A percentile compares a stretch with the other conserved stretches of the same genome.
Conservation (phyloP, 1,139 yeast species). For the Debaryomyces fabryi region DNA sequence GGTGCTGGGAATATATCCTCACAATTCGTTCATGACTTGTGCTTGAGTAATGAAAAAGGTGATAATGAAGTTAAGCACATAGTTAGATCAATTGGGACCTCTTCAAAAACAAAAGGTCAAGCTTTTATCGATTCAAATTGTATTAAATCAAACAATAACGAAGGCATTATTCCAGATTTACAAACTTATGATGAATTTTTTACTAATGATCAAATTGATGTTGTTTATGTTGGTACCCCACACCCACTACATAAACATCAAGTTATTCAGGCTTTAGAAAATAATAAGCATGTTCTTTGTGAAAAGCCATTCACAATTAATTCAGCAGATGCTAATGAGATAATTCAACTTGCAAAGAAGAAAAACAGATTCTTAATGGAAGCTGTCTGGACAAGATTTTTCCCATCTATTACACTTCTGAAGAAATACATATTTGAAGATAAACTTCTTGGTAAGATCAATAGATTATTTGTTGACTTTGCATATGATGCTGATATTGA, state of each 20-base stretch:
- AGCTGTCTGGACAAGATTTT: constrained; percentile 67
- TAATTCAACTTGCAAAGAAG: constrained; percentile 48
- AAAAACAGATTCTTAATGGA: constrained; percentile 59
- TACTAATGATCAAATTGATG: constrained; percentile 47
- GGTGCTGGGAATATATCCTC: constrained; percentile 52
- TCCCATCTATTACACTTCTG: constrained; percentile 50
- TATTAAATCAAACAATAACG: constrained; percentile 20
- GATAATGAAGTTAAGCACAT: constrained; percentile 26
- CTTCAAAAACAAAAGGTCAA: constrained; percentile 29
- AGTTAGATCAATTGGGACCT: constrained; percentile 36
- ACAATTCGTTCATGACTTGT: constrained; percentile 41
- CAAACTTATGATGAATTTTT: constrained; percentile 40
- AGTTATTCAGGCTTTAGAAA: constrained; percentile 49
- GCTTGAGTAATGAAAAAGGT: constrained; percentile 29
- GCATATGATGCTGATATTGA: constrained; percentile 35
- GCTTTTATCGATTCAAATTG: constrained; percentile 24
- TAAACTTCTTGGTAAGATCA: constrained; percentile 48
- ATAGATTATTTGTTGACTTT: constrained; percentile 44
- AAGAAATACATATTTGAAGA: constrained; percentile 45
- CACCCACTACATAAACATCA: constrained; percentile 57
- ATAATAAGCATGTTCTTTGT: constrained; percentile 58
- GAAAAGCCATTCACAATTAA: constrained; percentile 66
- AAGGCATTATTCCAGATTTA: constrained; percentile 22
- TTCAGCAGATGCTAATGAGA: constrained; percentile 44
- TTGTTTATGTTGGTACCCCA: constrained; percentile 63